Evolutionary conservation across 1,284 basidiomycete genomes (phyloP).

Genomic region (Hortiboletus rubellus): DNA sequence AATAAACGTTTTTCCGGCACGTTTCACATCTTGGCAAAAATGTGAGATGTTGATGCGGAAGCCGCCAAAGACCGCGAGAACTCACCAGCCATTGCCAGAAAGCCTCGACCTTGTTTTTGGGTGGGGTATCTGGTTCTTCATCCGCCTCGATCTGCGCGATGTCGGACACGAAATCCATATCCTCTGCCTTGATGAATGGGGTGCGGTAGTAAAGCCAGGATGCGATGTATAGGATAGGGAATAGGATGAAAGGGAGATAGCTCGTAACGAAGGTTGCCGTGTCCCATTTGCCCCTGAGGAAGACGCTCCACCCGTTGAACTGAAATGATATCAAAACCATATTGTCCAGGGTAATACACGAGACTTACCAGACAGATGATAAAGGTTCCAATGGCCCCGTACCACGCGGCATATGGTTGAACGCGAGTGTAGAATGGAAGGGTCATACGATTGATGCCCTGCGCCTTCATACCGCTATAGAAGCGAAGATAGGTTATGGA

Average conservation of each 20-base stretch:
- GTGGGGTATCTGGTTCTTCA: slow-evolving; percentile 70
- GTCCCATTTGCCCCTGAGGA: slow-evolving; percentile 66
- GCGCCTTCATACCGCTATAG: slow-evolving; percentile 70
- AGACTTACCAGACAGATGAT: slow-evolving; percentile 67
- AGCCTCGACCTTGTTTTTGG: slow-evolving; percentile 63
- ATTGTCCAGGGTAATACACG: neutral
- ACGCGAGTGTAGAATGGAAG: slow-evolving; percentile 65
- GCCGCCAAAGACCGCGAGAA: slow-evolving; percentile 6
- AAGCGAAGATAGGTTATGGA: slow-evolving; percentile 79
- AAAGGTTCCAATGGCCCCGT: slow-evolving; percentile 52
- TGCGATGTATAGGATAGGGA: slow-evolving; percentile 72
- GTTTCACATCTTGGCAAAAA: slow-evolving; percentile 26
- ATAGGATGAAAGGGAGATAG: slow-evolving; percentile 76
- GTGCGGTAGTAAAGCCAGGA: slow-evolving; percentile 55
- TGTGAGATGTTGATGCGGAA: neutral
- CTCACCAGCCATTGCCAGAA: slow-evolving; percentile 76
- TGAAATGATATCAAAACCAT: slow-evolving; percentile 27
- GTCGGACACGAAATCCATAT: slow-evolving; percentile 80
- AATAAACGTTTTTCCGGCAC: neutral
- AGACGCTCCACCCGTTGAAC: slow-evolving; percentile 77
- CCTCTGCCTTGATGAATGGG: slow-evolving; percentile 46
- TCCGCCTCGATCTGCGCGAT: slow-evolving; percentile 74
- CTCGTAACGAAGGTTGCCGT: slow-evolving; percentile 70
- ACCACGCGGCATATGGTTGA: slow-evolving; percentile 77
- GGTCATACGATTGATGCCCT: slow-evolving; percentile 64